These are phyloP conservation scores for Hsuehochloa calcarea DNA, from an alignment of 176 grass and related monocot species.

Conservation along the genomic window DNA sequence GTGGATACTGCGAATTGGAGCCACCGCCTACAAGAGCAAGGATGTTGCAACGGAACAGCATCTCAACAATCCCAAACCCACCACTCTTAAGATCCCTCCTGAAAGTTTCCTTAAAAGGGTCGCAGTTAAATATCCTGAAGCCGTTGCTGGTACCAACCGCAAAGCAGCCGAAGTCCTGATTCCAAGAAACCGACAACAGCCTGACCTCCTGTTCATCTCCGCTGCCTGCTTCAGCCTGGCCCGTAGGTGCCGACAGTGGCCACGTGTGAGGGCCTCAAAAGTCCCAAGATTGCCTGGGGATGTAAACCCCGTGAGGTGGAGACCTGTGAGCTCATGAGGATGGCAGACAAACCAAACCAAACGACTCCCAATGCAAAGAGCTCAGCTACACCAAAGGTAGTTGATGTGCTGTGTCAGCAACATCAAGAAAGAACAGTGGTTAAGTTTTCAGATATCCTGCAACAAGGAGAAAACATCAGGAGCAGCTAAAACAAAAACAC, in stretches of 20 bases:
- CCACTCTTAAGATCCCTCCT: constrained; percentile 84
- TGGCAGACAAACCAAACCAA: background rate
- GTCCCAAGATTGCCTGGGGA: constrained; percentile 37
- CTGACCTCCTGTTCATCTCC: constrained; percentile 50
- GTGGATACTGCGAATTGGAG: constrained; percentile 67
- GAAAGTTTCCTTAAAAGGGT: constrained; percentile 88
- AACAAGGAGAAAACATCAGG: constrained; percentile 9
- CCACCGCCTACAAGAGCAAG: constrained; percentile 80
- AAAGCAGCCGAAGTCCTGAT: constrained; percentile 82
- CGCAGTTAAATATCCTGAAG: constrained; percentile 78
- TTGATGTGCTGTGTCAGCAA: background rate
- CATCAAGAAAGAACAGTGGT: background rate
- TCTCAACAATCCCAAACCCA: constrained; percentile 84
- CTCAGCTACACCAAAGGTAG: background rate
- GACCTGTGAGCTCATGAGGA: constrained; percentile 62
- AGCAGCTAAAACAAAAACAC: background rate
- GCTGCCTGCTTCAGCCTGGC: constrained; percentile 36
- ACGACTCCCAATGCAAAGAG: background rate
- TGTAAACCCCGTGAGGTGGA: constrained; percentile 47
- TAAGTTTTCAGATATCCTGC: background rate
- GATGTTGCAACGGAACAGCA: constrained; percentile 92
- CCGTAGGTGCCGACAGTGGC: constrained; percentile 34
- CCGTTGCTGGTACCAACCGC: constrained; percentile 81
- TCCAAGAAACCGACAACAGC: constrained; percentile 76
- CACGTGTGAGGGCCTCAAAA: constrained; percentile 41